Percentiles rank a stretch among this genome's conserved stretches.
Evolutionary conservation across 1,284 basidiomycete species (phyloP).

Genomic region (Sphaerobolus stellatus): DNA sequence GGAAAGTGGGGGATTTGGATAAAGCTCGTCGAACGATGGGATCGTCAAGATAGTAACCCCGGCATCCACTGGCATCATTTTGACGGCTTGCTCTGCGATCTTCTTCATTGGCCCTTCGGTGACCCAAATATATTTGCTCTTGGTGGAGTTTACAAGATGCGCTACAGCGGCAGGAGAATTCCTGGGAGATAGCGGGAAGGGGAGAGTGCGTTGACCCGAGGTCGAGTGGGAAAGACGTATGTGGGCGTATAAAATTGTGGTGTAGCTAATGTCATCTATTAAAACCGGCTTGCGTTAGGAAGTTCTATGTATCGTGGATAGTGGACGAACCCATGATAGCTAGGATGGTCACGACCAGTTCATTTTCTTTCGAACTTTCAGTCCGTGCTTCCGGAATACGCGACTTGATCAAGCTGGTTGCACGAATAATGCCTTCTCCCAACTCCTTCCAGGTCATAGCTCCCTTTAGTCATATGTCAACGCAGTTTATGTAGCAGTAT

Average conservation of each 20-base stretch:
- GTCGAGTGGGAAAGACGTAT: not conserved
- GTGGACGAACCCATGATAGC: not conserved
- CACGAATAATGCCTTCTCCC: not conserved
- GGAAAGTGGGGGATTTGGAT: too few species aligned
- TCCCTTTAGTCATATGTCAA: too few species aligned
- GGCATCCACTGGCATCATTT: too few species aligned
- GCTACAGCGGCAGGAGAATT: not conserved
- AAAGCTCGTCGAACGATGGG: not conserved
- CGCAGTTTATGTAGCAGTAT: not conserved
- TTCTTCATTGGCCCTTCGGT: not conserved
- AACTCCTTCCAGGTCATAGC: not conserved
- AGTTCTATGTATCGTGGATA: not conserved
- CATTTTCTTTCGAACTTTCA: not conserved
- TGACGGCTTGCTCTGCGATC: not conserved
- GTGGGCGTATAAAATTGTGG: not conserved
- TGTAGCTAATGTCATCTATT: not conserved
- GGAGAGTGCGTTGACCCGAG: not conserved
- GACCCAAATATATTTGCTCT: not conserved
- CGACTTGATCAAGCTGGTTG: not conserved
- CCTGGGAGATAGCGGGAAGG: not conserved
- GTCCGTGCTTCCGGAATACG: not conserved
- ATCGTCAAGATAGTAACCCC: too few species aligned
- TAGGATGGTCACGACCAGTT: not conserved
- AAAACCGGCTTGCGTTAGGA: not conserved
- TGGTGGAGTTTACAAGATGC: not conserved